phyloP scores from a whole-genome alignment of 352 stramenopile genomes.

The Pelagophyceae sp. region DNA sequence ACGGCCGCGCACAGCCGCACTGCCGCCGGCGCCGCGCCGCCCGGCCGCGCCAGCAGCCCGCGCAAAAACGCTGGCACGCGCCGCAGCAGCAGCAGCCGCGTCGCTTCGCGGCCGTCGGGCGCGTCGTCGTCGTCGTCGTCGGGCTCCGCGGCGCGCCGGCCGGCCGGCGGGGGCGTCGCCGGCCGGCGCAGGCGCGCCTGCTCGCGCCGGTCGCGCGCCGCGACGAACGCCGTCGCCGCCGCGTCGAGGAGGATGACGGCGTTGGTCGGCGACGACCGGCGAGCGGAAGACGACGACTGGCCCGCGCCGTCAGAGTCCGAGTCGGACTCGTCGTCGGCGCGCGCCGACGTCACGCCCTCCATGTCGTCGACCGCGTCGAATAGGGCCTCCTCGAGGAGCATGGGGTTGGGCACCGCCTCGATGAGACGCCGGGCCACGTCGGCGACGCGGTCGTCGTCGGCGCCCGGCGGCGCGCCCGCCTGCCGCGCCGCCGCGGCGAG shows the following conservation, averaged over 20 bases:
- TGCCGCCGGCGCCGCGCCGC: not conserved
- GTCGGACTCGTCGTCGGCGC: not conserved
- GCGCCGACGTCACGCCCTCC: not conserved
- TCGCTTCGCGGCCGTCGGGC: not conserved
- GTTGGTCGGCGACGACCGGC: not conserved
- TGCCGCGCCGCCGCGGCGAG: not conserved
- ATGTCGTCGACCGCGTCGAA: not conserved
- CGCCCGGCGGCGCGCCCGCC: not conserved
- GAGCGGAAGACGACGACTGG: not conserved
- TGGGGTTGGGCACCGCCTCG: not conserved
- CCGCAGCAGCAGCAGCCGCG: not conserved
- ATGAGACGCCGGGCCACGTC: not conserved
- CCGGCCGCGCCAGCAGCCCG: not conserved
- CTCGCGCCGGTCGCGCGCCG: not conserved
- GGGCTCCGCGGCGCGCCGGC: not conserved
- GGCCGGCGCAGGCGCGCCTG: not conserved
- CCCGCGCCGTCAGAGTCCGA: not conserved
- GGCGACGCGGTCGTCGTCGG: not conserved
- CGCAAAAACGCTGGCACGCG: not conserved
- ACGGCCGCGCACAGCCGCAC: not conserved
- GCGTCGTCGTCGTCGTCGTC: slow-evolving; percentile 2
- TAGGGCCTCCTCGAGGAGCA: not conserved
- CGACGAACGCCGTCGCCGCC: not conserved
- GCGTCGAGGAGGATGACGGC: not conserved
- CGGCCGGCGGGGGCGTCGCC: not conserved